A percentile compares a stretch with the other conserved stretches of the same genome.
Conservation (phyloP, 306 rosid species). For the Glycine soja region DNA sequence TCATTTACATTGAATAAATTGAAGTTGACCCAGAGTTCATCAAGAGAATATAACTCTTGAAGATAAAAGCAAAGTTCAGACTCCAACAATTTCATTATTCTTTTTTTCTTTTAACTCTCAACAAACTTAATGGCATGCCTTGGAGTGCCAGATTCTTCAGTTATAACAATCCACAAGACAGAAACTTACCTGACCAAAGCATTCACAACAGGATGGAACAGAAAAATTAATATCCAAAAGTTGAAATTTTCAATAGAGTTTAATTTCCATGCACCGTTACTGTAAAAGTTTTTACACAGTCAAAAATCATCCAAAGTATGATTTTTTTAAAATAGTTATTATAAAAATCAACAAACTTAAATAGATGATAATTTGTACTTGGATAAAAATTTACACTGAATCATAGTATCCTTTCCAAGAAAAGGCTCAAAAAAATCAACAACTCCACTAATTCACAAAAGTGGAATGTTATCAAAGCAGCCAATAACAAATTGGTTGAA, state of each 20-base stretch:
- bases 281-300: too few relatives aligned
- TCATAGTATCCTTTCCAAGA: background rate
- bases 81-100: background rate
- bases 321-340: too few relatives aligned
- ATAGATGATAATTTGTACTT: too few relatives aligned
- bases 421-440: background rate
- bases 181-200: background rate
- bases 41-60: background rate
- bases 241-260: background rate
- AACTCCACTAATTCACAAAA: background rate
- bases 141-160: background rate
- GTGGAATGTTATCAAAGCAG: background rate
- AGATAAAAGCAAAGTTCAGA: conserved; percentile 26
- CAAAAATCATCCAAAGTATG: too few relatives aligned
- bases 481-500: too few relatives aligned
- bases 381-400: too few relatives aligned
- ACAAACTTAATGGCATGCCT: background rate
- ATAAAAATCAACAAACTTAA: too few relatives aligned
- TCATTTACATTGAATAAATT: background rate
- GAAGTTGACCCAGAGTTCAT: background rate
- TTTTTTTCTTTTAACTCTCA: background rate
- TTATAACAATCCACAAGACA: background rate
- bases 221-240: conserved; percentile 4
- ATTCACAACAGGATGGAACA: background rate
- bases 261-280: too few relatives aligned